These are phyloP conservation scores for Mycena galericulata DNA, from an alignment of 768 basidiomycete genomes.

Conservation along the genomic window DNA sequence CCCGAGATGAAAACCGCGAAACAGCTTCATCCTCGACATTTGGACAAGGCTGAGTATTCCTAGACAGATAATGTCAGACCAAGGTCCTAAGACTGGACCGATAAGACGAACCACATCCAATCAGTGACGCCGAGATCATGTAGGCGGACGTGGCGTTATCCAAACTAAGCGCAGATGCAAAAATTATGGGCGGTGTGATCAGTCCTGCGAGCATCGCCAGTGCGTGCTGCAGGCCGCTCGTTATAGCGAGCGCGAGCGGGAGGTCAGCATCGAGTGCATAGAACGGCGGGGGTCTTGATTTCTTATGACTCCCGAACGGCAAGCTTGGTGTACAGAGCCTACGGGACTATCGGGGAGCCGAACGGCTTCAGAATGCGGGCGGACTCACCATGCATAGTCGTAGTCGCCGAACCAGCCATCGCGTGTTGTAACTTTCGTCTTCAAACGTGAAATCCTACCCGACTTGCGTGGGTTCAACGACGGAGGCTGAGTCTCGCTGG, in stretches of 20 bases:
- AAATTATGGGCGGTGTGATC: slow-evolving; percentile 87
- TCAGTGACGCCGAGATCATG: slow-evolving; percentile 73
- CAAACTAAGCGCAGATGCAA: slow-evolving; percentile 72
- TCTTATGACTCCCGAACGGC: background rate
- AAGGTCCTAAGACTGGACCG: background rate
- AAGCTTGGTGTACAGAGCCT: background rate
- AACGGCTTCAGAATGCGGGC: too few relatives aligned
- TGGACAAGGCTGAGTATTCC: slow-evolving; percentile 84
- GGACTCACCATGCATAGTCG: slow-evolving; percentile 5
- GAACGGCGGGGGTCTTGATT: background rate
- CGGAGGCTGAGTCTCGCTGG: background rate
- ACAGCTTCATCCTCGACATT: slow-evolving; percentile 77
- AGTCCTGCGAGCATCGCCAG: slow-evolving; percentile 87
- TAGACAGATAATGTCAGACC: slow-evolving; percentile 37
- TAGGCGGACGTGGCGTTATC: slow-evolving; percentile 73
- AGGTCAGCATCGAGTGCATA: slow-evolving; percentile 80
- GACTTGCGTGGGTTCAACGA: background rate
- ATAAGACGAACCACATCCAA: slow-evolving; percentile 21
- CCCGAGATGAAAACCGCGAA: slow-evolving; percentile 74
- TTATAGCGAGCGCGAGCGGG: slow-evolving; percentile 78
- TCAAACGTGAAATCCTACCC: background rate
- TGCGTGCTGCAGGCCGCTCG: slow-evolving; percentile 80
- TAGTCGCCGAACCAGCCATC: slow-evolving; percentile 1
- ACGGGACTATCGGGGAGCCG: background rate
- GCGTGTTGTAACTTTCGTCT: background rate